Conservation (phyloP, 352 stramenopile genomes). For the Phytophthora idaei region DNA sequence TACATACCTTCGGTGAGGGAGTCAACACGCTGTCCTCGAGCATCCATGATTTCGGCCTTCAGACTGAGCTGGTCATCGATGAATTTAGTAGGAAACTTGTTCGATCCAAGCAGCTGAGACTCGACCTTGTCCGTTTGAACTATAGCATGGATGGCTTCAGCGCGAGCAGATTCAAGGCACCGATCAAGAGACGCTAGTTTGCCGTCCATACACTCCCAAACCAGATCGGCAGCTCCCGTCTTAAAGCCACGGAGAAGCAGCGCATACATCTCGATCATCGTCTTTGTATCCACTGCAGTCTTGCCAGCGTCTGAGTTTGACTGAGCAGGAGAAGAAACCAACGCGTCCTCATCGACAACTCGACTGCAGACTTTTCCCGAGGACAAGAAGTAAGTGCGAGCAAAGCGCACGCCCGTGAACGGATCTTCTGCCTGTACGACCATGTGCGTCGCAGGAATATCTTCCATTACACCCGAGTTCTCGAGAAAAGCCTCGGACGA, state of each 20-base stretch:
- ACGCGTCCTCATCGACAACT: conserved; percentile 67
- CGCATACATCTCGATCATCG: conserved; percentile 37
- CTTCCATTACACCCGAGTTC: conserved; percentile 31
- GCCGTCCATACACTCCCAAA: conserved; percentile 21
- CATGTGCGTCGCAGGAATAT: conserved; percentile 61
- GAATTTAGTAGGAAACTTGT: conserved; percentile 31
- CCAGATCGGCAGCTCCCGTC: conserved; percentile 15
- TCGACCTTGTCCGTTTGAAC: conserved; percentile 23
- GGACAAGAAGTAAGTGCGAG: conserved; percentile 72
- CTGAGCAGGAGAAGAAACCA: conserved; percentile 40
- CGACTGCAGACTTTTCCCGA: conserved; percentile 55
- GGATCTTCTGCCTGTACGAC: conserved; percentile 73
- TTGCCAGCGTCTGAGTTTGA: conserved; percentile 13
- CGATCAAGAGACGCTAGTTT: conserved; percentile 26
- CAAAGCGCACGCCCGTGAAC: conserved; percentile 67
- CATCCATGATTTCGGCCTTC: conserved; percentile 49
- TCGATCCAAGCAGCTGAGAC: conserved; percentile 27
- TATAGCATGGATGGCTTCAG: conserved; percentile 24
- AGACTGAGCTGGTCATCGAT: conserved; percentile 48
- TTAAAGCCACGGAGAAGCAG: conserved; percentile 53
- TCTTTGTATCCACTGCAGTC: conserved; percentile 27
- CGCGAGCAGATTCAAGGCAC: conserved; percentile 26
- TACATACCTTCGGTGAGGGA: conserved; percentile 26
- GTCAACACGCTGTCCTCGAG: conserved; percentile 37
- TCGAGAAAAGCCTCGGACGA: conserved; percentile 43